phyloP scores from a whole-genome alignment of 1,284 basidiomycete genomes.

The Moesziomyces aphidis region DNA sequence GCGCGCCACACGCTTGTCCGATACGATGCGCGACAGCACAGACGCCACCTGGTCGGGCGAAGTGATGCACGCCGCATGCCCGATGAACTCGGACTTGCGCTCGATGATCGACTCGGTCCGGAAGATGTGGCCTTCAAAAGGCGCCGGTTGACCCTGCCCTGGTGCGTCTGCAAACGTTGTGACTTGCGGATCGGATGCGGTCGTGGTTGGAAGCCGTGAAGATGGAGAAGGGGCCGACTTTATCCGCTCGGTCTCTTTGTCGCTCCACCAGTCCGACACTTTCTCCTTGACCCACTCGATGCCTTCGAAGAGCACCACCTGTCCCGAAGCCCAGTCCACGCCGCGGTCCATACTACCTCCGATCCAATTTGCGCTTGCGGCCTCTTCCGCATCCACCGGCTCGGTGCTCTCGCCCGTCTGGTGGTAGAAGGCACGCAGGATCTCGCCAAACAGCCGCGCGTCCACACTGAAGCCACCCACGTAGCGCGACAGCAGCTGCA shows the following conservation, averaged over 20 bases:
- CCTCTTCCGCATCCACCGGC: conserved; percentile 15
- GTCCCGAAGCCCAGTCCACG: conserved; percentile 51
- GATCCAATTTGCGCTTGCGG: conserved; percentile 6
- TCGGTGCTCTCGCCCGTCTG: conserved; percentile 14
- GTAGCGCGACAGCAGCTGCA: conserved; percentile 62
- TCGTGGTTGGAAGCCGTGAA: background rate
- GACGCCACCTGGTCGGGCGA: conserved; percentile 59
- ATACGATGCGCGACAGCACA: conserved; percentile 50
- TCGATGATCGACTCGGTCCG: conserved; percentile 60
- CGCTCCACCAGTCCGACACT: conserved; percentile 54
- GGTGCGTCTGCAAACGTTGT: conserved; percentile 5
- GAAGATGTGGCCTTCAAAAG: conserved; percentile 33
- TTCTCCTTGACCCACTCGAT: conserved; percentile 65
- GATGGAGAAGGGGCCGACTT: conserved; percentile 1
- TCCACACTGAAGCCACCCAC: conserved; percentile 62
- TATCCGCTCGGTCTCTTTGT: conserved; percentile 12
- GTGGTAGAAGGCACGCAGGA: conserved; percentile 58
- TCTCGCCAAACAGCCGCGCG: conserved; percentile 57
- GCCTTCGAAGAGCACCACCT: conserved; percentile 66
- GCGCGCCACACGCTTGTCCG: conserved; percentile 56
- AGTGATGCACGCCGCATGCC: conserved; percentile 58
- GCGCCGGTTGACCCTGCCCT: background rate
- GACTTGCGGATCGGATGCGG: background rate
- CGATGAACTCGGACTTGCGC: conserved; percentile 67
- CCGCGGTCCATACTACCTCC: conserved; percentile 27